Percentiles rank a stretch among this genome's conserved stretches.
Evolutionary conservation across 257 asterid species (phyloP).

Genomic region (Solanum bulbocastanum): DNA sequence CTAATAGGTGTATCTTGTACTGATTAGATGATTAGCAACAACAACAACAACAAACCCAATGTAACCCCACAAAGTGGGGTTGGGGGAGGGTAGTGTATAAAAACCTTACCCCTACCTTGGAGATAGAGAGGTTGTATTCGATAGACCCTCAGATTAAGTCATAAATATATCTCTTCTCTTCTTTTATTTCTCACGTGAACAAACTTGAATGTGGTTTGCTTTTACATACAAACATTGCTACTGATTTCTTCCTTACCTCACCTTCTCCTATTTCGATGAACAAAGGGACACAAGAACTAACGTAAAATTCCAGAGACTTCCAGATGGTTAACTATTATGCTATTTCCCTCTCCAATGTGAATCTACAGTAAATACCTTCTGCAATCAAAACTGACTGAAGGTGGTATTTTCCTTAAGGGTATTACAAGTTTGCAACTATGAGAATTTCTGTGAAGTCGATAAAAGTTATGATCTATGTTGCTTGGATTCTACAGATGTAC

Average conservation of each 20-base stretch:
- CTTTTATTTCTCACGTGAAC: not conserved
- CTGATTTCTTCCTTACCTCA: not conserved
- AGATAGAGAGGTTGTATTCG: not conserved
- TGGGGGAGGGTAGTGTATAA: not conserved
- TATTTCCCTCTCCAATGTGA: not conserved
- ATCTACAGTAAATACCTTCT: not conserved
- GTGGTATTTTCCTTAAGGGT: not conserved
- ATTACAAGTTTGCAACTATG: not conserved
- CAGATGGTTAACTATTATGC: not conserved
- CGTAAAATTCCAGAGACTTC: not conserved
- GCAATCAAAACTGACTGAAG: not conserved
- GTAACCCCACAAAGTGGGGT: not conserved
- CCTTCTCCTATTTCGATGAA: not conserved
- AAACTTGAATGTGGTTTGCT: not conserved
- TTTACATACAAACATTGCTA: not conserved
- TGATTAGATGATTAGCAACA: too few species aligned
- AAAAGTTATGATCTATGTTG: not conserved
- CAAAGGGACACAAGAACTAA: not conserved
- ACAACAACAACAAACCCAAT: not conserved
- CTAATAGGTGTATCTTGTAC: too few species aligned
- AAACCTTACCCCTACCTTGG: not conserved
- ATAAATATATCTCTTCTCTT: not conserved
- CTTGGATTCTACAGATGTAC: not conserved
- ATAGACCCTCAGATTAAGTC: not conserved
- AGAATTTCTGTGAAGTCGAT: not conserved